Evolutionary conservation across 176 grass and related monocot genomes (phyloP), one percentile per base, ranked within the genome.

Genomic region (Cymbopogon citratus): DNA sequence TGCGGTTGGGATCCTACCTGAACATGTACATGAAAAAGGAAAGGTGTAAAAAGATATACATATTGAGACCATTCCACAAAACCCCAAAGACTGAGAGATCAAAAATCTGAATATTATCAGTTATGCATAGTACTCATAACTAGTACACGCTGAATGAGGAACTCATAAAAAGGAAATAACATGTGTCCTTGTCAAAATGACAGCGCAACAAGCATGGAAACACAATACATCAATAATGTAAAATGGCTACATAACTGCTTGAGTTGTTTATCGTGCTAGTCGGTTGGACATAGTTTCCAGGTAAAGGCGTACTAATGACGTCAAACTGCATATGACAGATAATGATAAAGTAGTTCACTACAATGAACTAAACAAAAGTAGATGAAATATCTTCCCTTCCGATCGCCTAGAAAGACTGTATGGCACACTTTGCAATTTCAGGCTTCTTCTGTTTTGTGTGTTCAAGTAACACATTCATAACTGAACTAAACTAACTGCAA

Each of bases 1-100:
- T 35, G 78, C 31, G 56, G 12, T 40, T 43, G 79, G 16, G 45
- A 78, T 67, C 57, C 36, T 66, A 61, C 36, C 83, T 90, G 73
- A 81, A 45, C 26, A 66, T 68, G 44, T 46, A 73, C 54, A 29
- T 12, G 44, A 59, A 59, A 80, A 71, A 21, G 43, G 9, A 75
- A 8, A 33, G 35, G 10, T 29, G 27, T 16, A 71, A 59, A 48
- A 12, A 16, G 5, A 21, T 11, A 60, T n/a, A 12, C 23, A 69
- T 40, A 12, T 40, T 39, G 34, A 68, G 18, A 39, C 19, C 9
- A 9, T 23, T 74, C 23, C 46, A 62, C 25, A 23, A 5, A 41
- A 63, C 12, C 19, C 2, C 21, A 67, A 16, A 26, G 14, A 36
- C 12, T 34, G 44, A 63, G 21, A 73, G 5, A 14, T 54, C 14